Evolutionary conservation across 2,329 filamentous ascomycete species (phyloP).

Genomic region (Colletotrichum echinochloae): DNA sequence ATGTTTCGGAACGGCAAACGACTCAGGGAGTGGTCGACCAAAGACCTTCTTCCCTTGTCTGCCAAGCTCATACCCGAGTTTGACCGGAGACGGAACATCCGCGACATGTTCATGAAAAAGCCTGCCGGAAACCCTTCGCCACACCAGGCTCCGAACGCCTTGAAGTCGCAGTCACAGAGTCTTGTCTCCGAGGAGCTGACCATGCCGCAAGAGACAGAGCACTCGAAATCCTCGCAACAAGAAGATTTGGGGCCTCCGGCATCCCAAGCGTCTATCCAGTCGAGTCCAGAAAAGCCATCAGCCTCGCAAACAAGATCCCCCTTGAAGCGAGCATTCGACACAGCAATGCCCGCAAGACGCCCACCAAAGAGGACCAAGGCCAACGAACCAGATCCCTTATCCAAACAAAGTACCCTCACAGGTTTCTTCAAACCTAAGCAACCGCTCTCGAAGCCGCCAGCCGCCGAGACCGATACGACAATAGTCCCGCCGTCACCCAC

Average conservation of each 20-base stretch:
- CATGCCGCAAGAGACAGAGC: slow-evolving; percentile 2
- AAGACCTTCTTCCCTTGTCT: slow-evolving; percentile 78
- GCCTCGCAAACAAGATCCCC: slow-evolving; percentile 28
- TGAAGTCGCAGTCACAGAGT: background rate
- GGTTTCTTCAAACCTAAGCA: slow-evolving; percentile 82
- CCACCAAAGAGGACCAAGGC: slow-evolving; percentile 53
- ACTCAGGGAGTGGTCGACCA: slow-evolving; percentile 73
- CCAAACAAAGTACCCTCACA: slow-evolving; percentile 71
- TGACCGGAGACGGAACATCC: slow-evolving; percentile 84
- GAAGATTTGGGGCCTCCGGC: background rate
- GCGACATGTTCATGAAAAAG: slow-evolving; percentile 87
- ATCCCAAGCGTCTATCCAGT: slow-evolving; percentile 20
- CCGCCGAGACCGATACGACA: background rate
- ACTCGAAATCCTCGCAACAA: slow-evolving; percentile 2
- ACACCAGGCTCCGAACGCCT: slow-evolving; percentile 16
- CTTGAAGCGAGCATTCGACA: slow-evolving; percentile 41
- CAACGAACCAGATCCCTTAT: slow-evolving; percentile 38
- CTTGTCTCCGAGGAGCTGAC: background rate
- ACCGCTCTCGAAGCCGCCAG: background rate
- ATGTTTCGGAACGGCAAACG: slow-evolving; percentile 77
- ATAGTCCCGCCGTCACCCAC: background rate
- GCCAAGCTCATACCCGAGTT: slow-evolving; percentile 91
- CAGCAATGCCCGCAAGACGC: slow-evolving; percentile 45
- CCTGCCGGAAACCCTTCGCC: slow-evolving; percentile 46
- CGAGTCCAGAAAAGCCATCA: slow-evolving; percentile 28